Evolutionary conservation across 305 asterid genomes (phyloP), one percentile per base, ranked within the genome.

Genomic region (Plantago coronopus): DNA sequence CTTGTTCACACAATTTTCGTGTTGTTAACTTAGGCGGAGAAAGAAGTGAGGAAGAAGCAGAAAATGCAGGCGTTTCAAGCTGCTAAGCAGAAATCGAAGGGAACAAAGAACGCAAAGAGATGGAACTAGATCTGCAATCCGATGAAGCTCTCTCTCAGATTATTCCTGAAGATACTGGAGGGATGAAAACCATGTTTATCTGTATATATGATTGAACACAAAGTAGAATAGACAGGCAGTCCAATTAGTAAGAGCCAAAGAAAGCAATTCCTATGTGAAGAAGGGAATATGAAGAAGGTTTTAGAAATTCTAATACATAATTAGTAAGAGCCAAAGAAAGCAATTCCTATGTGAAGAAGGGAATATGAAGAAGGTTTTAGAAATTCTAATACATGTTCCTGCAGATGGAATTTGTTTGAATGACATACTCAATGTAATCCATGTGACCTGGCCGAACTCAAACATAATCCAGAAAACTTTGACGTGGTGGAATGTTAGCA

Each of bases 61-160:
- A 93, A 89, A 69, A 54, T 83, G 83, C 94, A 81, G 79, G 79
- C 97, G 10, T 89, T 89, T 66, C 99, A 93, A 81, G 94, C 95
- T 43, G 99, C 97, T 27, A 93, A 87, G 61, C 97, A 93, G 80
- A 89, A 82, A 65, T 85, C 99, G 0, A 93, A 93, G 74, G 80
- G 66, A 48, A 19, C 44, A 64, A 89, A 93, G 75, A 93, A 93
- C 69, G 27, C 99, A 11, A 93, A 93, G 65, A 85, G 99, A 74
- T 89, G 99, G 99, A 87, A 89, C 12, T 88, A 68, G 76, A 65
- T 31, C 56, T 10, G 1, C 55, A 49, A 49, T 21, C 17, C 19
- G 55, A 49, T 20, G 56, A 50, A 50, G 56, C 7, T 50, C n/a
- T 31, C 17, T 5, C 29, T 2, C 29, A 25, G 29, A 5, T 25